Evolutionary conservation across 805 yeast species (phyloP), one percentile per base, ranked within the genome.

Genomic region (Saturnispora saitoi): DNA sequence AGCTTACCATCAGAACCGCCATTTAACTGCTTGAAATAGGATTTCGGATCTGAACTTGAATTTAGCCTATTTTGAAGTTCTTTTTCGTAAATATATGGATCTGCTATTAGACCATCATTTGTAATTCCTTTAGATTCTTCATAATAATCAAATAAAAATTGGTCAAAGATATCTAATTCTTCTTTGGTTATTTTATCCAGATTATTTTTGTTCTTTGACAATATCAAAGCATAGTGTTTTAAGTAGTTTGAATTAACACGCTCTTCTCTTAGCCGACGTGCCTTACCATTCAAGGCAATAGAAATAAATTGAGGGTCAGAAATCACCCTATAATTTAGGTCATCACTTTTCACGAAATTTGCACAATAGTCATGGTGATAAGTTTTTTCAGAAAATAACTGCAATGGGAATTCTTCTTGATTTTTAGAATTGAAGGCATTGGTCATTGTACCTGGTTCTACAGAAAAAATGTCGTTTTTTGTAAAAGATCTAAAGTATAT

Each of bases 221-320:
- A 67, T 56, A 77, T 80, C 39, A 69, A 62, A 0, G 82, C 73
- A 54, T 77, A 77, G 20, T 72, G 57, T 36, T 75, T 59, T n/a
- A 78, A 60, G 49, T 76, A 77, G 28, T 64, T 59, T 3, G 77
- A 58, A 56, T 78, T 77, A 20, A 75, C 63, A 39, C 83, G 65
- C 32, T 71, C 68, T 48, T 77, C 81, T 49, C 81, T 61, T 2
- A 54, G 42, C 32, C 58, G 43, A n/a, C 37, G 46, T 15, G 51
- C 48, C 41, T 49, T 48, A 10, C 55, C 52, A 14, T 29, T 45
- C 20, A 52, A 20, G n/a, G 42, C 43, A 2, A 49, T 7, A 22
- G 53, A 34, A 7, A 50, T 14, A n/a, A 36, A n/a, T 12, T 44
- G 28, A 3, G 47, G 47, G 6, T 28, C 41, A 8, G 28, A 8